Percentiles rank a stretch among this genome's conserved stretches.
Evolutionary conservation across 2,329 filamentous ascomycete species (phyloP).

Genomic region (Aspergillus fumigatiaffinis): DNA sequence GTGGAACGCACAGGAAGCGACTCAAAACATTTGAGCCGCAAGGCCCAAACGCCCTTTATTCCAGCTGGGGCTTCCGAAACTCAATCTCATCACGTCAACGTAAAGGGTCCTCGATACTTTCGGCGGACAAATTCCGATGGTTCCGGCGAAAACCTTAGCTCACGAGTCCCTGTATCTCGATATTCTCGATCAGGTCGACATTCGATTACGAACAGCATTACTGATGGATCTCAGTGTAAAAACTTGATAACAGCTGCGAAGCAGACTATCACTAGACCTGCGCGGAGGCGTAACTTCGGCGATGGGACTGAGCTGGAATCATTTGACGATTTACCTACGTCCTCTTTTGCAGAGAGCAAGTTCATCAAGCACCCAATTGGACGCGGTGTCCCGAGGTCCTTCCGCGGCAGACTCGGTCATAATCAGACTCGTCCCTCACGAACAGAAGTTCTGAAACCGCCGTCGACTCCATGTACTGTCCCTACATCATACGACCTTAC

Average conservation of each 20-base stretch:
- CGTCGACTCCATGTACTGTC: constrained; percentile 56
- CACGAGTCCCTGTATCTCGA: constrained; percentile 40
- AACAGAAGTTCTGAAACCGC: constrained; percentile 44
- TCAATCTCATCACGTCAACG: constrained; percentile 72
- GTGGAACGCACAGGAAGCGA: constrained; percentile 53
- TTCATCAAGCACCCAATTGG: constrained; percentile 76
- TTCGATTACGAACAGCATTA: constrained; percentile 46
- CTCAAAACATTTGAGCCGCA: constrained; percentile 46
- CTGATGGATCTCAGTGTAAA: constrained; percentile 48
- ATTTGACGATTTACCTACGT: constrained; percentile 94
- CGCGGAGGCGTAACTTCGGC: constrained; percentile 70
- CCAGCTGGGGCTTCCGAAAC: constrained; percentile 69
- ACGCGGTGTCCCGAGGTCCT: constrained; percentile 62
- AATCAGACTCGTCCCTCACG: constrained; percentile 30
- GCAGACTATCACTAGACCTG: constrained; percentile 70
- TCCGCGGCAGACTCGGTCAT: constrained; percentile 50
- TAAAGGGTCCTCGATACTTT: constrained; percentile 67
- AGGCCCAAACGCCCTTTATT: constrained; percentile 68
- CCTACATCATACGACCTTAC: constrained; percentile 47
- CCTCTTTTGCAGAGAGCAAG: constrained; percentile 71
- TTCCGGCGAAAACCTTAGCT: constrained; percentile 46
- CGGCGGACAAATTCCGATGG: constrained; percentile 81
- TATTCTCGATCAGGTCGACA: constrained; percentile 41
- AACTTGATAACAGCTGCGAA: constrained; percentile 54
- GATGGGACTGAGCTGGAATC: constrained; percentile 88